These are phyloP conservation scores for Protea cynaroides DNA, from an alignment of 164 flowering plant genomes.

Conservation along the genomic window DNA sequence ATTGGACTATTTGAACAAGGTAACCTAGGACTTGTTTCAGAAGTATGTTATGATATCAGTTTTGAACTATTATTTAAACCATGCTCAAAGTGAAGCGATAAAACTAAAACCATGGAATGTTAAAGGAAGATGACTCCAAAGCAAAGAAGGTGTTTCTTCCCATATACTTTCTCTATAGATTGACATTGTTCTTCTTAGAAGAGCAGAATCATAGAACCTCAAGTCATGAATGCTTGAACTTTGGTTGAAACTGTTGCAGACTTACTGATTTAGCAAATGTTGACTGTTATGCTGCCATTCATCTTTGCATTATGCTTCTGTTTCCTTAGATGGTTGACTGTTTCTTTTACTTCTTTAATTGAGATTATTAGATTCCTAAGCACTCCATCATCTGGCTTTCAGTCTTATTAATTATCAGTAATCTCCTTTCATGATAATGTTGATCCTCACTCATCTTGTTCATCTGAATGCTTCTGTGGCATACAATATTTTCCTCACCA, in stretches of 20 bases:
- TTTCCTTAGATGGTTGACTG: neutral
- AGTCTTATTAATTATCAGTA: neutral
- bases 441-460: no score
- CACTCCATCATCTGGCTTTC: neutral
- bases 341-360: neutral
- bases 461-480: no score
- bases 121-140: no score
- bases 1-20: conserved; percentile 82
- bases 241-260: no score
- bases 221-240: neutral
- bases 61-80: neutral
- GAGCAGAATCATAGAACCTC: neutral
- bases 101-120: conserved; percentile 1
- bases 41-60: neutral
- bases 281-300: no score
- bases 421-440: no score
- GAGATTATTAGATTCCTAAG: neutral
- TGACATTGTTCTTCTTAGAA: neutral
- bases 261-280: no score
- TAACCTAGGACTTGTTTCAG: conserved; percentile 13
- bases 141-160: neutral
- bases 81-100: neutral
- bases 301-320: no score
- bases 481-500: no score
- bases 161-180: neutral